Evolutionary conservation across 192 early-diverging fungal species (phyloP), one percentile per base, ranked within the genome.

Genomic region (Thamnidium elegans): DNA sequence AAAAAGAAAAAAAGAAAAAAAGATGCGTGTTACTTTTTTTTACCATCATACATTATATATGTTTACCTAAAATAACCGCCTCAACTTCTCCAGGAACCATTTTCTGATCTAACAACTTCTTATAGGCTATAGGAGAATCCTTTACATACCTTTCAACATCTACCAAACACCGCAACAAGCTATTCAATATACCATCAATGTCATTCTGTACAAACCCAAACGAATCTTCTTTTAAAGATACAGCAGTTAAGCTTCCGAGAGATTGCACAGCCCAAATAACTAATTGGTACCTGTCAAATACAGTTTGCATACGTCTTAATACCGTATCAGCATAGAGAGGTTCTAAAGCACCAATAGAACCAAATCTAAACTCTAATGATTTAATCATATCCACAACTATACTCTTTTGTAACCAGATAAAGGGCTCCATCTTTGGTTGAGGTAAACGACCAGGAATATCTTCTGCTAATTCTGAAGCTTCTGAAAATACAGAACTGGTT

Each of bases 151-250:
- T 19, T 64, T 75, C 69, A 42, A 64, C 36, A 14, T 56, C 48
- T 58, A 45, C 43, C 17, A 75, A 46, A 7, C 42, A 48, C 0
- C 61, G 65, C 54, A 75, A 47, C 42, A 75, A 45, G 32, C 42
- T 46, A 61, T 70, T 47, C 15, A 75, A 56, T 13, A 75, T 65
- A 1, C 20, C 50, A 1, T 51, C 63, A 67, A 75, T 69, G 26
- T 75, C 69, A 11, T 52, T 50, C 45, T 75, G 74, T 20, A 75
- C 74, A 42, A 58, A 67, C 1, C 73, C 73, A 39, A 46, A 63
- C 3, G 32, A 36, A 54, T 75, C 73, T 31, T 75, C 73, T 21
- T 60, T 58, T 15, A 58, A 34, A 4, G 73, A 75, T 15, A 64
- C 65, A 26, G 65, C 58, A 26, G 61, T 47, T 11, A 75, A 45